These are phyloP conservation scores for Annulohypoxylon truncatum DNA, from an alignment of 2,329 filamentous ascomycete species.

Conservation along the genomic window DNA sequence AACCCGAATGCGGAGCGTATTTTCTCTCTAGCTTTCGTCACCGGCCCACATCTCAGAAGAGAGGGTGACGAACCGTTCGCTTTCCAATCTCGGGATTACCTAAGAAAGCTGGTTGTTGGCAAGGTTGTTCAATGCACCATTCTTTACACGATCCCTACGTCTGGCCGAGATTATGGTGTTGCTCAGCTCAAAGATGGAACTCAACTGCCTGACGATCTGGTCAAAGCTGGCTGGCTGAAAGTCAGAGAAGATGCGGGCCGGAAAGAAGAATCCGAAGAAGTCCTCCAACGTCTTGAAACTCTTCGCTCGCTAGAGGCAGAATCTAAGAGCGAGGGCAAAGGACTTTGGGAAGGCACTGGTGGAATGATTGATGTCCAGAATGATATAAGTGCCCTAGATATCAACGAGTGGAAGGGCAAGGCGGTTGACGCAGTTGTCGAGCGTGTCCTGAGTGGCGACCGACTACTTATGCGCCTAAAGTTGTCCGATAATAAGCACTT, in stretches of 20 bases:
- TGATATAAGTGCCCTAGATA: slow-evolving; percentile 81
- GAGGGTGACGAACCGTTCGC: slow-evolving; percentile 93
- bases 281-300: slow-evolving; percentile 77
- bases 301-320: slow-evolving; percentile 81
- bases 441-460: slow-evolving; percentile 90
- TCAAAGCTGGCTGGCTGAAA: slow-evolving; percentile 92
- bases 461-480: slow-evolving; percentile 84
- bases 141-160: slow-evolving; percentile 87
- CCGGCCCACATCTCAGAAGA: slow-evolving; percentile 84
- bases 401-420: slow-evolving; percentile 88
- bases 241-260: slow-evolving; percentile 93
- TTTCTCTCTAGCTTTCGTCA: slow-evolving; percentile 91
- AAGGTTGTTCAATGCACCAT: slow-evolving; percentile 88
- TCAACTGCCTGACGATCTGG: slow-evolving; percentile 81
- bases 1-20: slow-evolving; percentile 86
- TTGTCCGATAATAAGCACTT: slow-evolving; percentile 85
- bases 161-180: slow-evolving; percentile 87
- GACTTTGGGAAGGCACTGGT: slow-evolving; percentile 77
- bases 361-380: slow-evolving; percentile 81
- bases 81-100: slow-evolving; percentile 93
- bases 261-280: slow-evolving; percentile 86
- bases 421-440: slow-evolving; percentile 88
- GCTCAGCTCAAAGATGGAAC: slow-evolving; percentile 81
- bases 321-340: slow-evolving; percentile 82
- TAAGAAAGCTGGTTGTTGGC: slow-evolving; percentile 85